Evolutionary conservation across 176 grass and related monocot genomes (phyloP).

Genomic region (Oryza nivara): DNA sequence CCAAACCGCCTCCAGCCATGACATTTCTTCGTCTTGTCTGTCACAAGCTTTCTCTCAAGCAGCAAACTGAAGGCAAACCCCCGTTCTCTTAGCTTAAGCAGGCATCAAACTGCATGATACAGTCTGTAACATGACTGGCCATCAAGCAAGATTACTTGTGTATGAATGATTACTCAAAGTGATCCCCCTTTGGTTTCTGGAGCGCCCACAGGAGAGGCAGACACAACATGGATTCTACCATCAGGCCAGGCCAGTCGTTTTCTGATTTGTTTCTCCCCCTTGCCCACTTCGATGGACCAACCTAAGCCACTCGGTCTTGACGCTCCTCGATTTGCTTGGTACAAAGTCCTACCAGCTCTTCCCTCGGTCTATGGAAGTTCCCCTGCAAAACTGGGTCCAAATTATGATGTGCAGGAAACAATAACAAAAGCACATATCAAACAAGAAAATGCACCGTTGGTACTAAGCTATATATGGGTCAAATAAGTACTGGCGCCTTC

Average conservation of each 20-base stretch:
- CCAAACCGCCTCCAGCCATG: background rate
- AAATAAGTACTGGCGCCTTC: background rate
- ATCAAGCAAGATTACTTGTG: background rate
- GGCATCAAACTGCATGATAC: background rate
- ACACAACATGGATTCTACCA: slow-evolving; percentile 8
- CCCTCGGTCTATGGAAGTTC: slow-evolving; percentile 9
- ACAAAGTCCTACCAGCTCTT: background rate
- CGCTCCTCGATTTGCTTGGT: background rate
- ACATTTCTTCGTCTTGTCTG: background rate
- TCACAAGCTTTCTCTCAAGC: background rate
- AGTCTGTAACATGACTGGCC: background rate
- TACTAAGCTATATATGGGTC: background rate
- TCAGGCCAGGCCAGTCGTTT: slow-evolving; percentile 24
- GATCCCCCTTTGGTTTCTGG: background rate
- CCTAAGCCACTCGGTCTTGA: background rate
- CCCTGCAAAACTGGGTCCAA: background rate
- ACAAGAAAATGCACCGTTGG: background rate
- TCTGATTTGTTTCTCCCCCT: background rate
- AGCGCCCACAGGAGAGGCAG: background rate
- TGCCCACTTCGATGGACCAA: background rate
- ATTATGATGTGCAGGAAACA: background rate
- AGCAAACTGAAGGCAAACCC: background rate
- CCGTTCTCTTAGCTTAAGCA: background rate
- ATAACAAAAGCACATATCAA: background rate
- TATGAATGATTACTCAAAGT: background rate